Evolutionary conservation across 225 moss, liverwort and hornwort genomes (phyloP).

Genomic region (Pseudisothecium myosuroides): DNA sequence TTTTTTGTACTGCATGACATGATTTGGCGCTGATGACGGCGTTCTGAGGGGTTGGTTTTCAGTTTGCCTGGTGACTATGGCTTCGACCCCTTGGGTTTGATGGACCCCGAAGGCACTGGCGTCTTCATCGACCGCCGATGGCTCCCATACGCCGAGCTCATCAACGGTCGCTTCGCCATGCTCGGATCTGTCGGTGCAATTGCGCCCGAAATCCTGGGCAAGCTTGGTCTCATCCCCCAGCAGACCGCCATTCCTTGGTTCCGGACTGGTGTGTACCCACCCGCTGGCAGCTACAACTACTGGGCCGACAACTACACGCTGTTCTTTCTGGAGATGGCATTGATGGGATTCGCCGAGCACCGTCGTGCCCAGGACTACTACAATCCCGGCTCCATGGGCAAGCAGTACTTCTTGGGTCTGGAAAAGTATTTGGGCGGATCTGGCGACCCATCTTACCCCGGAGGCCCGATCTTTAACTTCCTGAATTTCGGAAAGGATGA

Average conservation of each 20-base stretch:
- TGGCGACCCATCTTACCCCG: slow-evolving; percentile 73
- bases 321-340: slow-evolving; percentile 67
- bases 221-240: slow-evolving; percentile 55
- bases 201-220: slow-evolving; percentile 79
- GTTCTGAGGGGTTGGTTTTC: neutral
- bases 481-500: slow-evolving; percentile 69
- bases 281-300: slow-evolving; percentile 53
- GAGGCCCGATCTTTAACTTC: slow-evolving; percentile 82
- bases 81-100: slow-evolving; percentile 83
- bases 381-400: slow-evolving; percentile 95
- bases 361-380: slow-evolving; percentile 94
- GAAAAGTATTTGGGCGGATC: slow-evolving; percentile 86
- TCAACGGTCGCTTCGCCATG: slow-evolving; percentile 92
- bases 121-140: slow-evolving; percentile 85
- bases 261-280: slow-evolving; percentile 63
- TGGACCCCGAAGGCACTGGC: slow-evolving; percentile 80
- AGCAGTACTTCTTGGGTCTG: slow-evolving; percentile 90
- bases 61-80: slow-evolving; percentile 88
- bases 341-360: slow-evolving; percentile 95
- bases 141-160: slow-evolving; percentile 84
- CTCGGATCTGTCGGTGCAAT: slow-evolving; percentile 74
- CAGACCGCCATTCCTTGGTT: slow-evolving; percentile 79
- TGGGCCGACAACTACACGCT: slow-evolving; percentile 96
- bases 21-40: neutral
- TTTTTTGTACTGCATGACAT: neutral